Percentiles rank a stretch among this genome's conserved stretches.
Conservation (phyloP, 306 rosid species). For the Leucaena leucocephala region DNA sequence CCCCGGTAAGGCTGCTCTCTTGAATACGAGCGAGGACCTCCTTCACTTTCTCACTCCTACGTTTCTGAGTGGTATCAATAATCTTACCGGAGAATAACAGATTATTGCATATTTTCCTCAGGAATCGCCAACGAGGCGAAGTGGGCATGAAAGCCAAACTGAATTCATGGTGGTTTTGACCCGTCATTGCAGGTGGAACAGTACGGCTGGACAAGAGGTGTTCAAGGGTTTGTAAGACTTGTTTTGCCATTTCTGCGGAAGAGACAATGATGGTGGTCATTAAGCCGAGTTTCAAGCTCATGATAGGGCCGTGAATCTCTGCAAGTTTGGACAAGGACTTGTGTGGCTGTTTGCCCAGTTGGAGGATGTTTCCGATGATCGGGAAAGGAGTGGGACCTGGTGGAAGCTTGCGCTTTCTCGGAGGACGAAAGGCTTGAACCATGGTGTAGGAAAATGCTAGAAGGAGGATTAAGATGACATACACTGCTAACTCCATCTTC, state of each 20-base stretch:
- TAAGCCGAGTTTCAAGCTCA: background rate
- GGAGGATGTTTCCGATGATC: constrained; percentile 47
- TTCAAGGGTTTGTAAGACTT: constrained; percentile 4
- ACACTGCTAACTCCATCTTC: background rate
- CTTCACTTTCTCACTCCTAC: background rate
- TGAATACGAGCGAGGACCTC: background rate
- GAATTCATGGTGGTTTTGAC: background rate
- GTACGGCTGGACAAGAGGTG: constrained; percentile 4
- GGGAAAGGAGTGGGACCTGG: constrained; percentile 48
- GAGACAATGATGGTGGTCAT: background rate
- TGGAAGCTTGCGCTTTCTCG: constrained; percentile 31
- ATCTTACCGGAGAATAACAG: background rate
- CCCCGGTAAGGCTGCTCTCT: background rate
- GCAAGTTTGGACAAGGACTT: constrained; percentile 40
- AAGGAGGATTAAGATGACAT: background rate
- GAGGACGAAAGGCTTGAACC: constrained; percentile 23
- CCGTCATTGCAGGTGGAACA: background rate
- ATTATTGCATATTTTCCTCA: constrained; percentile 7
- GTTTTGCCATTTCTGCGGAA: background rate
- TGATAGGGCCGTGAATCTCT: background rate
- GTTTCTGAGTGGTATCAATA: background rate
- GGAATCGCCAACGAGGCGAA: background rate
- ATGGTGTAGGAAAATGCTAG: background rate
- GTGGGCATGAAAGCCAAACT: background rate
- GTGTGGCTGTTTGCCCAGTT: constrained; percentile 41